A percentile compares a stretch with the other conserved stretches of the same genome.
Evolutionary conservation across 2,329 filamentous ascomycete genomes (phyloP).

Genomic region (Alternaria hordeiaustralica): DNA sequence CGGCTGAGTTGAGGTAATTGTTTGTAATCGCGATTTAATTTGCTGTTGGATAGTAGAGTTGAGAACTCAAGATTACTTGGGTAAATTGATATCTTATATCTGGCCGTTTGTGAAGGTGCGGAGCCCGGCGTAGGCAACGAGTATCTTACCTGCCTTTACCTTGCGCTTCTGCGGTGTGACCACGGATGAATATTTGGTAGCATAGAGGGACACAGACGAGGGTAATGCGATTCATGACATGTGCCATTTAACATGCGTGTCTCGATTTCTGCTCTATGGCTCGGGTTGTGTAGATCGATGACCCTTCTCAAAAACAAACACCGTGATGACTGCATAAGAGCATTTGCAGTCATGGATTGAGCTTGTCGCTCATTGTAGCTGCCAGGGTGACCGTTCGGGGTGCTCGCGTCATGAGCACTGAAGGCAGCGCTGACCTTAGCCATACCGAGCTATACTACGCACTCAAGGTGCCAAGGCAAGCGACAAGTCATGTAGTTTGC

Average conservation of each 20-base stretch:
- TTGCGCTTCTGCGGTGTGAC: not conserved
- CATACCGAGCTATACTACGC: not conserved
- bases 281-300: not conserved
- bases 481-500: rapidly evolving
- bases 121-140: not conserved
- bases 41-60: not conserved
- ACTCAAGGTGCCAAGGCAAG: not conserved
- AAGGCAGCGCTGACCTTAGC: not conserved
- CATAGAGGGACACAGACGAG: not conserved
- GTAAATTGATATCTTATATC: not conserved
- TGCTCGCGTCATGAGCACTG: not conserved
- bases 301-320: too few relatives aligned
- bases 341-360: not conserved
- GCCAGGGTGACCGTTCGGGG: too few relatives aligned
- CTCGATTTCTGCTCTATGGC: not conserved
- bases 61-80: not conserved
- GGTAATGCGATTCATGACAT: not conserved
- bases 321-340: not conserved
- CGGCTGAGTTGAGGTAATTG: not conserved
- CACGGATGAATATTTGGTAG: not conserved
- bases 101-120: not conserved
- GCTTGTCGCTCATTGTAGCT: not conserved
- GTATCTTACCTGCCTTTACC: not conserved
- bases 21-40: not conserved
- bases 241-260: not conserved